These are phyloP conservation scores for Polysphondylium violaceum DNA, from an alignment of 78 protist genomes.

Conservation along the genomic window DNA sequence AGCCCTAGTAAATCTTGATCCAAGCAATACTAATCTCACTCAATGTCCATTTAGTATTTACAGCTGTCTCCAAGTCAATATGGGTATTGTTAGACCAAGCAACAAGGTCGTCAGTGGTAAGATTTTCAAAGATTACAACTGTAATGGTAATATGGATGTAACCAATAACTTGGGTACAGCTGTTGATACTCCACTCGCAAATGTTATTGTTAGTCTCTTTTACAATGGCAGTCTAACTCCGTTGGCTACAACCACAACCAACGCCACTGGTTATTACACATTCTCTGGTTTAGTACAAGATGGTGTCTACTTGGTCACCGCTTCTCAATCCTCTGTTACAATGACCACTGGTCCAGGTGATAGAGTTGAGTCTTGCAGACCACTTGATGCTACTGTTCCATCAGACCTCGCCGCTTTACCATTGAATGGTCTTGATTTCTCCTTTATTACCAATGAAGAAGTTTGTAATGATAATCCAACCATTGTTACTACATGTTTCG, in stretches of 20 bases:
- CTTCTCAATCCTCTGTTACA: conserved; percentile 42
- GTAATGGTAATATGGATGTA: conserved; percentile 40
- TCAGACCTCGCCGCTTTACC: background rate
- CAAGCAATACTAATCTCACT: background rate
- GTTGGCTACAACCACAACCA: background rate
- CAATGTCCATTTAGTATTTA: conserved; percentile 30
- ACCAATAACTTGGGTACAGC: conserved; percentile 8
- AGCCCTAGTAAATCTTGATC: background rate
- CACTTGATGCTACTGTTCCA: background rate
- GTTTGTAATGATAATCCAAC: conserved; percentile 40
- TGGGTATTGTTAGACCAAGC: conserved; percentile 45
- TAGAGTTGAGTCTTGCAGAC: conserved; percentile 29
- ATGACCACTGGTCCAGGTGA: conserved; percentile 2
- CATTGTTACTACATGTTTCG: conserved; percentile 26
- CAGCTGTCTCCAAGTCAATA: conserved; percentile 4
- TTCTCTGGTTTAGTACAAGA: conserved; percentile 21
- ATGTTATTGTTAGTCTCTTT: conserved; percentile 31
- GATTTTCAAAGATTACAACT: conserved; percentile 53
- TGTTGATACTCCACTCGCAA: conserved; percentile 15
- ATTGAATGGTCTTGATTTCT: conserved; percentile 29
- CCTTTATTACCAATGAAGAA: conserved; percentile 67
- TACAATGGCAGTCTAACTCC: conserved; percentile 17
- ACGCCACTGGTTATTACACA: conserved; percentile 15
- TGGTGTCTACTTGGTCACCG: conserved; percentile 25
- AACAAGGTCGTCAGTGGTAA: conserved; percentile 1